These are phyloP conservation scores for Candida taoyuanica DNA, from an alignment of 805 yeast genomes.

Conservation along the genomic window DNA sequence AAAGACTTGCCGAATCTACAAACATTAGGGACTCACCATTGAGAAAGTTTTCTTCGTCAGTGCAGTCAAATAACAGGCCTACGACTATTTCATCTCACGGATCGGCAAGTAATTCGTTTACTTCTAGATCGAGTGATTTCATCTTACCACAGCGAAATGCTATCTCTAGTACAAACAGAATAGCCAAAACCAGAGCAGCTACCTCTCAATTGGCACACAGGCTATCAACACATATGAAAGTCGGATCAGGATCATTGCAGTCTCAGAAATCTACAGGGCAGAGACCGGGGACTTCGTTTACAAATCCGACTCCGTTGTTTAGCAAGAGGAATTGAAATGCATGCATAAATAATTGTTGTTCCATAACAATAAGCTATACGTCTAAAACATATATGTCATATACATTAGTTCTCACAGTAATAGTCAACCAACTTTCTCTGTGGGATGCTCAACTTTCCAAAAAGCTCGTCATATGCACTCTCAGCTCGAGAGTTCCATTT, in stretches of 20 bases:
- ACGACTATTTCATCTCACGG: too few species aligned
- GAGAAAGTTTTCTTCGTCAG: too few species aligned
- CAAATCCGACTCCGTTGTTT: constrained; percentile 11
- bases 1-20: too few species aligned
- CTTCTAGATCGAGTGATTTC: too few species aligned
- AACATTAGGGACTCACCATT: too few species aligned
- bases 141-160: neutral
- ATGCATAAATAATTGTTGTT: too few species aligned
- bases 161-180: constrained; percentile 2
- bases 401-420: constrained; percentile 28
- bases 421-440: constrained; percentile 45
- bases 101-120: too few species aligned
- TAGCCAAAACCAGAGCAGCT: constrained; percentile 15
- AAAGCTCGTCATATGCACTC: constrained; percentile 28
- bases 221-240: constrained; percentile 24
- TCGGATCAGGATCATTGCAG: constrained; percentile 15
- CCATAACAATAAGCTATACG: too few species aligned
- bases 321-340: too few species aligned
- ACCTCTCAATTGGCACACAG: constrained; percentile 25
- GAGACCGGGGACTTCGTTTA: constrained; percentile 21
- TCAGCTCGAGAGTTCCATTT: too few species aligned
- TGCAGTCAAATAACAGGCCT: too few species aligned
- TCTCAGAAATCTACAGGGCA: constrained; percentile 4
- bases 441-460: constrained; percentile 36
- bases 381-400: too few species aligned